A percentile compares a stretch with the other conserved stretches of the same genome.
Evolutionary conservation across 2,329 filamentous ascomycete species (phyloP).

Genomic region (Scortechinia acanthostroma): DNA sequence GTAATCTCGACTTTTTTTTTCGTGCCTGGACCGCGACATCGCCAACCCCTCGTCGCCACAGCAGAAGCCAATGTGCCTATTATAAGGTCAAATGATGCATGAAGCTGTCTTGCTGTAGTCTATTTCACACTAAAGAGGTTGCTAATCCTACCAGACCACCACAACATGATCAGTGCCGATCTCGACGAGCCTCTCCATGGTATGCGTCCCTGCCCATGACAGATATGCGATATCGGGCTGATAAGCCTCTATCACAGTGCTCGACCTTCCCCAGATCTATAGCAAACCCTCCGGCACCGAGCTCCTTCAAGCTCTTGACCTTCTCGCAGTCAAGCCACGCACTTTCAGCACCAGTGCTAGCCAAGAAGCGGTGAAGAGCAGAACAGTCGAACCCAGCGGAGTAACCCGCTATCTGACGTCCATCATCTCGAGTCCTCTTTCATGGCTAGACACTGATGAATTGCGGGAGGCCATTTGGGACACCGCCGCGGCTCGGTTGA

Average conservation of each 20-base stretch:
- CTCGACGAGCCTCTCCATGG: neutral
- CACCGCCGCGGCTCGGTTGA: conserved; percentile 46
- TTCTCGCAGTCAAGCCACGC: conserved; percentile 41
- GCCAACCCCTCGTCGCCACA: no score
- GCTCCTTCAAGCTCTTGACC: conserved; percentile 41
- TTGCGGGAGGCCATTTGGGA: conserved; percentile 47
- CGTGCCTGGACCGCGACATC: no score
- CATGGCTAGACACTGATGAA: conserved; percentile 38
- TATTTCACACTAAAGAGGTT: no score
- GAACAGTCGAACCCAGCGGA: conserved; percentile 9
- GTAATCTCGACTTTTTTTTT: no score
- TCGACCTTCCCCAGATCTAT: conserved; percentile 58
- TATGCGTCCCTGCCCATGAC: neutral
- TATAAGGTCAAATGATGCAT: no score
- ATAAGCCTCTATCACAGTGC: conserved; percentile 27
- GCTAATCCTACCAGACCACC: neutral
- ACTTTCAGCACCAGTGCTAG: conserved; percentile 31
- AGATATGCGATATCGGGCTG: neutral
- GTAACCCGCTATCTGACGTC: conserved; percentile 39
- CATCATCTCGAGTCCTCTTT: conserved; percentile 35
- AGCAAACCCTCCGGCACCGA: conserved; percentile 43
- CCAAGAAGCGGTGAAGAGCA: conserved; percentile 3
- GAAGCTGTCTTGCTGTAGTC: no score
- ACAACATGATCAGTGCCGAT: neutral
- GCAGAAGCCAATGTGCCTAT: no score